Evolutionary conservation across 2,329 filamentous ascomycete species (phyloP).

Genomic region (Alternaria angustiovoidea): DNA sequence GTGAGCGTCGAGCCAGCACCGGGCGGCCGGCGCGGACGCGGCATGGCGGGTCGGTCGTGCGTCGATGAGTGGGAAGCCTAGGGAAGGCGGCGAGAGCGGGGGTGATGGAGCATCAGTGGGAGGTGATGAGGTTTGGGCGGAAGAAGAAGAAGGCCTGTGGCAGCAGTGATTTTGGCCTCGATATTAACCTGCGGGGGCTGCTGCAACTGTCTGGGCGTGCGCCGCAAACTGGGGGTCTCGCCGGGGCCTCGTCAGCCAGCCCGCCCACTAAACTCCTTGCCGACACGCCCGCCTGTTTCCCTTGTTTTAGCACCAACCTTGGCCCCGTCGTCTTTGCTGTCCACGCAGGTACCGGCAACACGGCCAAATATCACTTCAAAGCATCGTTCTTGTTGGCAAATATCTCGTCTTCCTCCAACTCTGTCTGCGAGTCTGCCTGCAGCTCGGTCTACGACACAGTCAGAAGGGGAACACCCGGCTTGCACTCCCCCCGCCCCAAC

Average conservation of each 20-base stretch:
- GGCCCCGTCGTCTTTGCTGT: background rate
- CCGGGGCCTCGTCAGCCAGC: constrained; percentile 21
- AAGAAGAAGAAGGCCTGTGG: constrained; percentile 17
- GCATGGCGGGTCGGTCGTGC: constrained; percentile 39
- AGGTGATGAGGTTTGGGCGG: constrained; percentile 22
- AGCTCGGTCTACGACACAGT: background rate
- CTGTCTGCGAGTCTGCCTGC: background rate
- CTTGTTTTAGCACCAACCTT: constrained; percentile 22
- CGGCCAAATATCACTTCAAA: background rate
- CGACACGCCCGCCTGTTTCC: constrained; percentile 27
- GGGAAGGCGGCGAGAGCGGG: constrained; percentile 37
- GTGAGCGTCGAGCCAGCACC: constrained; percentile 49
- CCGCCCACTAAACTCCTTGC: constrained; percentile 18
- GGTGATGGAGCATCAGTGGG: constrained; percentile 46
- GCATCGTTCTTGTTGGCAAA: background rate
- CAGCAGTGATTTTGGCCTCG: constrained; percentile 24
- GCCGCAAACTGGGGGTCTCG: constrained; percentile 24
- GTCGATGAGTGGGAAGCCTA: constrained; percentile 39
- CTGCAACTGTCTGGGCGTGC: constrained; percentile 28
- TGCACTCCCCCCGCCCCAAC: no score
- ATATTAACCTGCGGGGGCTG: constrained; percentile 36
- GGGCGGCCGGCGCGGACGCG: constrained; percentile 51
- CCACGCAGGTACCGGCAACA: constrained; percentile 11
- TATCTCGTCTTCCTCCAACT: background rate
- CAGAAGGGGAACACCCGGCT: background rate